phyloP scores from a whole-genome alignment of 2,329 filamentous ascomycete genomes.

The Neurospora crassa region DNA sequence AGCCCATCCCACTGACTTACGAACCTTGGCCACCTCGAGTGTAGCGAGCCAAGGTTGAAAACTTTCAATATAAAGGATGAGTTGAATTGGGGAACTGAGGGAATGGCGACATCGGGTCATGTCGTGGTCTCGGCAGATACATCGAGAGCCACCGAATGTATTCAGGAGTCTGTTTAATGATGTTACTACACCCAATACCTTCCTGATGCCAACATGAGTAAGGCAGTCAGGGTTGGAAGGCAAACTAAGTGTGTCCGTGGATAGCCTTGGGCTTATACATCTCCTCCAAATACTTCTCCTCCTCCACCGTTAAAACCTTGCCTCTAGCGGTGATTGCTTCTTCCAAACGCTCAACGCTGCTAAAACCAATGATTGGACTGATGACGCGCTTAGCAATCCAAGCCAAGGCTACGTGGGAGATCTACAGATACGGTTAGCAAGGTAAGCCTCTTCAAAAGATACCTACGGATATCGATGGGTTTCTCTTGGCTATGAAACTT shows the following conservation, averaged over 20 bases:
- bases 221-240: neutral
- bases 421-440: constrained; percentile 26
- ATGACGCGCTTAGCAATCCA: constrained; percentile 48
- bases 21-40: constrained; percentile 55
- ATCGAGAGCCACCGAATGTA: constrained; percentile 8
- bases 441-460: neutral
- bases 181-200: neutral
- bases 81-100: neutral
- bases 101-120: constrained; percentile 5
- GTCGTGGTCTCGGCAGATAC: constrained; percentile 21
- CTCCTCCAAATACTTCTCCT: constrained; percentile 53
- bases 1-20: constrained; percentile 53
- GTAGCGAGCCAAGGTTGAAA: constrained; percentile 46
- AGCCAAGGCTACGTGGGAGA: constrained; percentile 54
- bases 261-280: constrained; percentile 46
- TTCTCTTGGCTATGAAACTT: neutral
- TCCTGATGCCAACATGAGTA: neutral
- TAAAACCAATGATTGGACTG: constrained; percentile 54
- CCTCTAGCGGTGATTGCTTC: constrained; percentile 42
- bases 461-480: neutral
- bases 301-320: constrained; percentile 44
- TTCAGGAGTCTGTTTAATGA: constrained; percentile 14
- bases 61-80: constrained; percentile 41
- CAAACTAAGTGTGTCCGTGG: constrained; percentile 22
- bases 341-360: constrained; percentile 48